Evolutionary conservation across 805 yeast species (phyloP).

Genomic region (Lipomyces anomalus): DNA sequence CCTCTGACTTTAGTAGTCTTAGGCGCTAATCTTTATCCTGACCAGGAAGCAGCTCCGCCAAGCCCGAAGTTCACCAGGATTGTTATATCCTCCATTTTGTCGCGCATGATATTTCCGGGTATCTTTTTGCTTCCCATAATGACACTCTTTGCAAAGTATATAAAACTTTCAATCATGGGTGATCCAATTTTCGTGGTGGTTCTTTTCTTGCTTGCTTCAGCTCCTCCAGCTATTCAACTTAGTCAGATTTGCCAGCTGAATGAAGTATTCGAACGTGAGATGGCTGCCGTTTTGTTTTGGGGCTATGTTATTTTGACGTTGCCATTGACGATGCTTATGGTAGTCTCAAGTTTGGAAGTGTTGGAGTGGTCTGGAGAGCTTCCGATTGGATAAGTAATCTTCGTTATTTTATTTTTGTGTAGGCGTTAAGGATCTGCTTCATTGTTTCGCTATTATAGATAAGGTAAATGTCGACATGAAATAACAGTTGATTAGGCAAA

Average conservation of each 20-base stretch:
- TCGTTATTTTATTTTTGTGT: too few relatives aligned
- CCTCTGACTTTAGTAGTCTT: slow-evolving; percentile 57
- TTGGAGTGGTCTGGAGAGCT: slow-evolving; percentile 50
- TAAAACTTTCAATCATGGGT: slow-evolving; percentile 43
- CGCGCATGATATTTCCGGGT: slow-evolving; percentile 59
- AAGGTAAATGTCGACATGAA: too few relatives aligned
- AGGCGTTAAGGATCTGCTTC: too few relatives aligned
- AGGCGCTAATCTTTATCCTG: slow-evolving; percentile 57
- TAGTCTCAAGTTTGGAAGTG: slow-evolving; percentile 49
- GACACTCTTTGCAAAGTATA: slow-evolving; percentile 47
- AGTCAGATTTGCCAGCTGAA: slow-evolving; percentile 61
- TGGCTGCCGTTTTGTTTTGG: slow-evolving; percentile 64
- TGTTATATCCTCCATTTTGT: slow-evolving; percentile 47
- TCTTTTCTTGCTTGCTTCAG: slow-evolving; percentile 51
- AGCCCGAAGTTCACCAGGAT: slow-evolving; percentile 33
- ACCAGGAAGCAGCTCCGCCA: slow-evolving; percentile 40
- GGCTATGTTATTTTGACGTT: slow-evolving; percentile 57
- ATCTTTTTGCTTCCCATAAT: slow-evolving; percentile 49
- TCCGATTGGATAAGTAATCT: too few relatives aligned
- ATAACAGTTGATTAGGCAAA: too few relatives aligned
- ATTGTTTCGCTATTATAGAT: too few relatives aligned
- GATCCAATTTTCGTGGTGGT: slow-evolving; percentile 59
- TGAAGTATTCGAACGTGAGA: slow-evolving; percentile 54
- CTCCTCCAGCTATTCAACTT: slow-evolving; percentile 65
- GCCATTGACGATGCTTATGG: slow-evolving; percentile 54